Conservation (phyloP, 2,329 filamentous ascomycete species). For the Orbilia quercus region DNA sequence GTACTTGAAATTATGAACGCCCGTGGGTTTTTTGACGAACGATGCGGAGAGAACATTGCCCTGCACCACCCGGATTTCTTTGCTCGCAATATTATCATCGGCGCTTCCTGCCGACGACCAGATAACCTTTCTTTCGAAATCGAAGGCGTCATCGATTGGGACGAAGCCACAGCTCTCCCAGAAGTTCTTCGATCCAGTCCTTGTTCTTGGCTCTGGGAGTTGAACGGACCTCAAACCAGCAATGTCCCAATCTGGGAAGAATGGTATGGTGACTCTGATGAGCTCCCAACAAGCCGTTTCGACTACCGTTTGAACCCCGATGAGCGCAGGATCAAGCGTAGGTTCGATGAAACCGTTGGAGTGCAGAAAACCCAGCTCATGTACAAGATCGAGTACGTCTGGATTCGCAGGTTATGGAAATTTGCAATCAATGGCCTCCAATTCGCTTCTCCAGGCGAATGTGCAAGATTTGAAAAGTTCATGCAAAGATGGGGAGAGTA, state of each 20-base stretch:
- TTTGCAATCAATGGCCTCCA: slow-evolving; percentile 26
- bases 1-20: slow-evolving; percentile 40
- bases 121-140: slow-evolving; percentile 45
- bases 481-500: slow-evolving; percentile 32
- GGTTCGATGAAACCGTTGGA: slow-evolving; percentile 27
- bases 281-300: slow-evolving; percentile 41
- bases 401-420: slow-evolving; percentile 54
- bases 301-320: slow-evolving; percentile 45
- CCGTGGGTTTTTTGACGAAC: slow-evolving; percentile 34
- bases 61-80: slow-evolving; percentile 51
- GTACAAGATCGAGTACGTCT: slow-evolving; percentile 48
- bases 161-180: slow-evolving; percentile 32
- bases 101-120: slow-evolving; percentile 32
- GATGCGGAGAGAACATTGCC: slow-evolving; percentile 7
- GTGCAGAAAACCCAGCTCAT: slow-evolving; percentile 24
- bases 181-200: slow-evolving; percentile 42
- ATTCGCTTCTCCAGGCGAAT: slow-evolving; percentile 3
- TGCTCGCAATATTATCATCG: slow-evolving; percentile 49
- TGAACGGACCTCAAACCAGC: slow-evolving; percentile 28
- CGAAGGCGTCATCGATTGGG: slow-evolving; percentile 49
- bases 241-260: slow-evolving; percentile 44
- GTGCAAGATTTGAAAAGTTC: slow-evolving; percentile 35
- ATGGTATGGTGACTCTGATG: slow-evolving; percentile 52
- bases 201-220: slow-evolving; percentile 49
- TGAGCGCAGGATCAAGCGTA: slow-evolving; percentile 37